These are phyloP conservation scores for Phytophthora pinifolia DNA, from an alignment of 352 stramenopile species.

Conservation along the genomic window DNA sequence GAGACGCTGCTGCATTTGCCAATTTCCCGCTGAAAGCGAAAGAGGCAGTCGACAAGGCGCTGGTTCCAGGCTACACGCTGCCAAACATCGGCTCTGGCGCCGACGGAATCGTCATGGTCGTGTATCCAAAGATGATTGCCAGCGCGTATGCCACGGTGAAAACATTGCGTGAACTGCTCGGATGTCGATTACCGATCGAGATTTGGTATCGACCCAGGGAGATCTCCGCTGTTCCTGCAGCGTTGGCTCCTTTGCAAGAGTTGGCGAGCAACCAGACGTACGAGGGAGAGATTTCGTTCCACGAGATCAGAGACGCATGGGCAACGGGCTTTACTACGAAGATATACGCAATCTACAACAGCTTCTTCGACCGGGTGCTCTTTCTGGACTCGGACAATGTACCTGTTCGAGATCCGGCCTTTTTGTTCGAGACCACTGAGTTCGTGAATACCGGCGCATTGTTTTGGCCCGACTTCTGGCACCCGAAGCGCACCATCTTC, in stretches of 20 bases:
- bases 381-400: constrained; percentile 53
- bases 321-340: constrained; percentile 43
- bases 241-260: constrained; percentile 7
- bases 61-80: constrained; percentile 3
- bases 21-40: constrained; percentile 20
- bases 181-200: constrained; percentile 34
- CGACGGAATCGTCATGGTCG: too few species aligned
- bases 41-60: constrained; percentile 4
- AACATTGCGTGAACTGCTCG: too few species aligned
- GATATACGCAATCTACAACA: constrained; percentile 37
- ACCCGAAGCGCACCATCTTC: constrained; percentile 52
- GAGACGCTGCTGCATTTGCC: constrained; percentile 35
- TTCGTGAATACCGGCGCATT: constrained; percentile 38
- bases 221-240: constrained; percentile 4
- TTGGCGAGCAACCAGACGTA: constrained; percentile 1
- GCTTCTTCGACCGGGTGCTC: constrained; percentile 32
- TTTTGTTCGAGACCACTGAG: constrained; percentile 34
- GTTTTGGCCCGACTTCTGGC: constrained; percentile 17
- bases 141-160: too few species aligned
- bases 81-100: neutral
- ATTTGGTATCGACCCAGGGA: constrained; percentile 41
- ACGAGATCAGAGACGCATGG: constrained; percentile 26
- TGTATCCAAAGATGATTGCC: too few species aligned
- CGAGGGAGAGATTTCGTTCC: constrained; percentile 15
- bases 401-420: constrained; percentile 37